These are phyloP conservation scores for Calonectria pseudoturangicola DNA, from an alignment of 2,329 filamentous ascomycete species.

Conservation along the genomic window DNA sequence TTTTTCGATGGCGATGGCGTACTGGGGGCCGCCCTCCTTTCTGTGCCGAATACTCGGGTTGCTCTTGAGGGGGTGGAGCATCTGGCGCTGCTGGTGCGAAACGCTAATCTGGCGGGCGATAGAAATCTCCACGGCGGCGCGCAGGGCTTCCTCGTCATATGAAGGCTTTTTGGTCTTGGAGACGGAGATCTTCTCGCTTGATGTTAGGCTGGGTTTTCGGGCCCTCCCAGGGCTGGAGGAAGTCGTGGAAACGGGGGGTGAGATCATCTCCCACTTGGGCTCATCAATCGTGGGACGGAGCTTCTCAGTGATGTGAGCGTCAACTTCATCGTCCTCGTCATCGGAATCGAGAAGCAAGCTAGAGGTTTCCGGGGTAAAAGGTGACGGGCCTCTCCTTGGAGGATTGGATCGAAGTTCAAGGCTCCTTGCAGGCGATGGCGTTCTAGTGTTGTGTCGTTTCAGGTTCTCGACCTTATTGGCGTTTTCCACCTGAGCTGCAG, in stretches of 20 bases:
- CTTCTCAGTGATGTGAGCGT: conserved; percentile 55
- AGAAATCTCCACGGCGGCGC: conserved; percentile 77
- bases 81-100: conserved; percentile 75
- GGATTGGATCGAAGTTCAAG: conserved; percentile 31
- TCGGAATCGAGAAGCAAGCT: conserved; percentile 65
- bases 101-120: conserved; percentile 82
- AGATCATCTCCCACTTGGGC: conserved; percentile 70
- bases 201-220: conserved; percentile 42
- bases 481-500: conserved; percentile 24
- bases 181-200: conserved; percentile 52
- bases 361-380: conserved; percentile 47
- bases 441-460: conserved; percentile 28
- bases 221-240: conserved; percentile 48
- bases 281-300: conserved; percentile 62
- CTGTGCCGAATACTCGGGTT: conserved; percentile 51
- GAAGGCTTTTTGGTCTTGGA: conserved; percentile 28
- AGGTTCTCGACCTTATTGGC: conserved; percentile 35
- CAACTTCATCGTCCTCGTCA: conserved; percentile 50
- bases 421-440: conserved; percentile 41
- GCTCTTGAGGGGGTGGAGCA: conserved; percentile 73
- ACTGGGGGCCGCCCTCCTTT: conserved; percentile 39
- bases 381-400: conserved; percentile 44
- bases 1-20: conserved; percentile 49
- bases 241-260: conserved; percentile 60
- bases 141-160: conserved; percentile 60